Conservation (phyloP, 495 filamentous ascomycete species). For the Annulohypoxylon maeteangense region DNA sequence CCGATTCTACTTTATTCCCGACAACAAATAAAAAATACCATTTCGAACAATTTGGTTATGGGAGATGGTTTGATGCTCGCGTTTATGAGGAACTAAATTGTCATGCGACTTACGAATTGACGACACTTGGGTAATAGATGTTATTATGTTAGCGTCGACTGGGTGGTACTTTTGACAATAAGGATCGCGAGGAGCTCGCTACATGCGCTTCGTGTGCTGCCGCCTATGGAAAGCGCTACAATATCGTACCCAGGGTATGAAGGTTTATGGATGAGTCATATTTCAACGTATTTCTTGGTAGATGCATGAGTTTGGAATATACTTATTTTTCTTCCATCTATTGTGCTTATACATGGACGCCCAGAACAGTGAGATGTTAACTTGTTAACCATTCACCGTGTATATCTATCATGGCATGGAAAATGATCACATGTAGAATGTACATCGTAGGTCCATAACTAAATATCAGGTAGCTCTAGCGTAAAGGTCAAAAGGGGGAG, state of each 20-base stretch:
- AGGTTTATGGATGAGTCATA: neutral
- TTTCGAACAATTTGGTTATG: neutral
- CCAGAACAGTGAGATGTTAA: neutral
- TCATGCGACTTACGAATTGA: slow-evolving; percentile 9
- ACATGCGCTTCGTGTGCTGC: neutral
- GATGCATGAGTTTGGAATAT: neutral
- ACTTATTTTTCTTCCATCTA: neutral
- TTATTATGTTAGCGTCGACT: neutral
- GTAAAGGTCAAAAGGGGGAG: slow-evolving; percentile 14
- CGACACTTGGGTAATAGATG: neutral
- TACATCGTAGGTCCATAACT: slow-evolving; percentile 21
- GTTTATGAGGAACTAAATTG: slow-evolving; percentile 5
- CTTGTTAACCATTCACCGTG: neutral
- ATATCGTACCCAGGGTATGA: neutral
- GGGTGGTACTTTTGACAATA: neutral
- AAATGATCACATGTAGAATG: neutral
- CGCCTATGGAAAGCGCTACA: neutral
- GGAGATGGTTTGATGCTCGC: neutral
- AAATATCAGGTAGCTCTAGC: slow-evolving; percentile 23
- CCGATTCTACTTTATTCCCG: neutral
- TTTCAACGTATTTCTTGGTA: neutral
- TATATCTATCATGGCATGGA: neutral
- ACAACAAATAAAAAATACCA: too few species aligned
- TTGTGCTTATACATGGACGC: neutral
- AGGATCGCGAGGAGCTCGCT: neutral